These are phyloP conservation scores for Hirschioporus abietinus DNA, from an alignment of 768 basidiomycete species.

Conservation along the genomic window DNA sequence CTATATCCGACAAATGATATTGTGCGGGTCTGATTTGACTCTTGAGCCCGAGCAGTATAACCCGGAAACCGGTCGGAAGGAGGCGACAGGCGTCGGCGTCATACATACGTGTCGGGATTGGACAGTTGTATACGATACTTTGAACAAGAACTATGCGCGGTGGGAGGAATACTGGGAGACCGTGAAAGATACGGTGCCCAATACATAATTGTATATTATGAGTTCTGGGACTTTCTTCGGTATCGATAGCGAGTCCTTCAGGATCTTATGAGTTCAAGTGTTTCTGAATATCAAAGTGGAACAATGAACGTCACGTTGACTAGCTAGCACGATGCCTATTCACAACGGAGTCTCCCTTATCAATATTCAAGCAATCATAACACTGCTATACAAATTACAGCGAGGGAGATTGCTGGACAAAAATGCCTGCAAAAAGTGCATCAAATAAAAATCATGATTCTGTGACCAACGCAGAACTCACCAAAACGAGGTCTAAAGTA, in stretches of 20 bases:
- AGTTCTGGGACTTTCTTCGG: no score
- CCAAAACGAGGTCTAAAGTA: neutral
- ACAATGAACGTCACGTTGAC: no score
- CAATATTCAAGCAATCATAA: neutral
- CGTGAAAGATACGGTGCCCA: neutral
- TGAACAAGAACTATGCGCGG: slow-evolving; percentile 6
- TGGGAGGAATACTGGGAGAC: slow-evolving; percentile 11
- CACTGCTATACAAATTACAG: neutral
- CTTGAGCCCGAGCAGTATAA: slow-evolving; percentile 26
- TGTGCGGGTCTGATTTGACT: slow-evolving; percentile 35
- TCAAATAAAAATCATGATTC: neutral
- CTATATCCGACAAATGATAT: slow-evolving; percentile 32
- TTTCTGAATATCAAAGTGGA: no score
- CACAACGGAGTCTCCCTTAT: neutral
- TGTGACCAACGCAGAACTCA: neutral
- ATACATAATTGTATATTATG: neutral
- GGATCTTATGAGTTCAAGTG: no score
- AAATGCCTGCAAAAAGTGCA: neutral
- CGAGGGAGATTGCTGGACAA: neutral
- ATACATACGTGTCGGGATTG: slow-evolving; percentile 30
- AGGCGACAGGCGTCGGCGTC: slow-evolving; percentile 25
- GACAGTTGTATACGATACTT: slow-evolving; percentile 19
- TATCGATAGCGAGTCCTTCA: no score
- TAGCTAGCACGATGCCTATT: no score
- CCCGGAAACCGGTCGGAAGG: slow-evolving; percentile 18